Conservation (phyloP, 805 yeast genomes). For the Candida morakotiae region DNA sequence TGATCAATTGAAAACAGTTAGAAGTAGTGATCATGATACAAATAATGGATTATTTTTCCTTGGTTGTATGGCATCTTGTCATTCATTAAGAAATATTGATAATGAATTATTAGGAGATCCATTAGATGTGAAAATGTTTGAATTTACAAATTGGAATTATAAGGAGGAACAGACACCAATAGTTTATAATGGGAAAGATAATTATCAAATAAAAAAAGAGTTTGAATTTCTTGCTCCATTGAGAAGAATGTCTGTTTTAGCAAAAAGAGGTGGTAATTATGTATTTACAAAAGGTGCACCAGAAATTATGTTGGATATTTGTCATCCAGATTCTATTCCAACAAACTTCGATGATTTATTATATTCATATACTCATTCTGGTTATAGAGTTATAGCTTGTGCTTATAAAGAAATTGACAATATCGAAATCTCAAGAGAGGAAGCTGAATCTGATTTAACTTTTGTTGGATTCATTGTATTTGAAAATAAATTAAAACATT, state of each 20-base stretch:
- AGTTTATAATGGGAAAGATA: constrained; percentile 11
- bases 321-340: constrained; percentile 71
- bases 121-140: constrained; percentile 88
- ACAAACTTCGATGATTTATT: constrained; percentile 66
- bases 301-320: constrained; percentile 79
- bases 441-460: constrained; percentile 60
- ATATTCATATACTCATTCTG: constrained; percentile 85
- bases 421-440: constrained; percentile 45
- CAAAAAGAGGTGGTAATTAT: constrained; percentile 18
- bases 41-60: constrained; percentile 30
- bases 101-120: constrained; percentile 90
- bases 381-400: constrained; percentile 93
- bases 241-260: constrained; percentile 87
- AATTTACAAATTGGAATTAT: constrained; percentile 75
- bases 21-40: constrained; percentile 17
- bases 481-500: constrained; percentile 80
- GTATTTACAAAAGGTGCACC: constrained; percentile 93
- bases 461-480: constrained; percentile 89
- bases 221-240: constrained; percentile 83
- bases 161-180: constrained; percentile 49
- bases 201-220: constrained; percentile 38
- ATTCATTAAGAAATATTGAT: constrained; percentile 77
- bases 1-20: constrained; percentile 7
- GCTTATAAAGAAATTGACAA: constrained; percentile 55
- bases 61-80: constrained; percentile 70